Evolutionary conservation across 345 rosid species (phyloP), one percentile per base, ranked within the genome.

Genomic region (Sisymbrium irio): DNA sequence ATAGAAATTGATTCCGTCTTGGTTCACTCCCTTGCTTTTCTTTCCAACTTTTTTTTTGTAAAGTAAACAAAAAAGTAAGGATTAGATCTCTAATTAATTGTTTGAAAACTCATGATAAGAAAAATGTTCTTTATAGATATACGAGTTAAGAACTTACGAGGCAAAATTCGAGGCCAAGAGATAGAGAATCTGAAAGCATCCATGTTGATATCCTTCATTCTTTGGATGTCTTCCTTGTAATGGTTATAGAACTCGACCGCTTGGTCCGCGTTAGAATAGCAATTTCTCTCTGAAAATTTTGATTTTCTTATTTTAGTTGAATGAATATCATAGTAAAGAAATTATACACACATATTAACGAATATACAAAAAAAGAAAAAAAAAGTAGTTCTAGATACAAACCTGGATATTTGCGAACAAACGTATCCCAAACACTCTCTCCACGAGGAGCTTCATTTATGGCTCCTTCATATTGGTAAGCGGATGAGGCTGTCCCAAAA

Each of bases 121-220:
- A 50, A 25, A 27, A 11, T 51, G 25, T 9, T 9, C 6, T 35
- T 3, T 58, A 14, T 42, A n/a, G 53, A 18, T 58, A 14, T 39
- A 12, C 46, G 17, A 56, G 15, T 19, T 35, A 50, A 67, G 8
- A 42, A 49, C 75, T 66, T 81, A 84, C 86, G 54, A n/a, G 88
- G 88, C 0, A 81, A 42, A n/a, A 86, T 49, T 28, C 90, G 66
- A 20, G 83, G 36, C 90, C 90, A 86, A 14, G 88, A 86, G 49
- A 86, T 81, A 41, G 86, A 86, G 53, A 86, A 82, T 75, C 85
- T 81, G 57, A 78, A 84, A 57, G 81, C 77, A 71, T 86, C 81
- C 70, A 83, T 67, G 32, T 83, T 82, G 19, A 84, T 58, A 25
- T 58, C 71, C 13, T 84, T 82, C 78, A 86, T 57, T 25, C 79